phyloP scores from a whole-genome alignment of 2,329 filamentous ascomycete species.

The Sphaerulina populicola region DNA sequence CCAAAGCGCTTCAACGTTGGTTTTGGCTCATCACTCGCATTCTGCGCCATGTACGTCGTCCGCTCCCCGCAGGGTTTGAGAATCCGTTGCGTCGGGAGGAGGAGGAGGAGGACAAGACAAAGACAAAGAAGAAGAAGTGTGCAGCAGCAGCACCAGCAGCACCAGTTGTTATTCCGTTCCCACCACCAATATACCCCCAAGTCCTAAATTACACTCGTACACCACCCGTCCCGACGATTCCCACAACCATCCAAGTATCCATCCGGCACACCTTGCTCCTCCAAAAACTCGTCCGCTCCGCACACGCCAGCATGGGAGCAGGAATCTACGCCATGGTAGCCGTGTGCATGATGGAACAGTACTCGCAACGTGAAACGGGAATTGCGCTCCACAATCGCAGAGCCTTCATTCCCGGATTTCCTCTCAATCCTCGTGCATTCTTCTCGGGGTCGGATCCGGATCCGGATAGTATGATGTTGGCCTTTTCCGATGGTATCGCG shows the following conservation, averaged over 20 bases:
- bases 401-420: constrained; percentile 41
- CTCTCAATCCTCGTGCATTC: constrained; percentile 40
- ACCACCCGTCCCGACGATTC: too few species aligned
- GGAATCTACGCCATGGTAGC: constrained; percentile 42
- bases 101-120: too few species aligned
- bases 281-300: constrained; percentile 34
- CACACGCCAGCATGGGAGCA: constrained; percentile 35
- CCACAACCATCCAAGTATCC: too few species aligned
- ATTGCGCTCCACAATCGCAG: constrained; percentile 26
- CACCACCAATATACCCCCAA: constrained; percentile 29
- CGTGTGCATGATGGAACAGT: constrained; percentile 43
- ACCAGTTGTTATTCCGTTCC: constrained; percentile 23
- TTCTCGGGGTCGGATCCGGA: constrained; percentile 35
- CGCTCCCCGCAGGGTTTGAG: constrained; percentile 35
- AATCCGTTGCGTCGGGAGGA: constrained; percentile 35
- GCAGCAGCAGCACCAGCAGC: constrained; percentile 16
- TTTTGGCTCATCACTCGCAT: constrained; percentile 42
- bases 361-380: constrained; percentile 26
- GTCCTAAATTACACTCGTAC: constrained; percentile 35
- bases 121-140: too few species aligned
- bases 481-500: constrained; percentile 41
- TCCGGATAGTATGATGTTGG: constrained; percentile 41
- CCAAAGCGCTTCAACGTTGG: constrained; percentile 37
- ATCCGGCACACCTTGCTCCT: too few species aligned
- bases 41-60: constrained; percentile 37